A percentile compares a stretch with the other conserved stretches of the same genome.
Evolutionary conservation across 352 stramenopile genomes (phyloP).

Genomic region (Phytophthora fragariaefolia): DNA sequence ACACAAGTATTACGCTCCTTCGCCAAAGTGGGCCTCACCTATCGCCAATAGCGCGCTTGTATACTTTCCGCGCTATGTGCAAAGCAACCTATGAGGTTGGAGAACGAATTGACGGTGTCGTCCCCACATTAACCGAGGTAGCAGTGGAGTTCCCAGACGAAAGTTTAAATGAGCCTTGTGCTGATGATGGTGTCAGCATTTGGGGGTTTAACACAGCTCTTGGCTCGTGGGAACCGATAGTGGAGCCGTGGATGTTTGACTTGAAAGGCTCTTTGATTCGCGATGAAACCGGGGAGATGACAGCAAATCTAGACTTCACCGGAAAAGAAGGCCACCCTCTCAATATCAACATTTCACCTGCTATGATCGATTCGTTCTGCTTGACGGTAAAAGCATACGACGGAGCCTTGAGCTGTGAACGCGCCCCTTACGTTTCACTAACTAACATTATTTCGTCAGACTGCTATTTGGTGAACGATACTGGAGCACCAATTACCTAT

Average conservation of each 20-base stretch:
- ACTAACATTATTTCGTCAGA: constrained; percentile 81
- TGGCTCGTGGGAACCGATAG: constrained; percentile 79
- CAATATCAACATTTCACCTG: constrained; percentile 75
- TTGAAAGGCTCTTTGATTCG: constrained; percentile 43
- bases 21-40: constrained; percentile 81
- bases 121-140: constrained; percentile 37
- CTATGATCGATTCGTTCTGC: constrained; percentile 69
- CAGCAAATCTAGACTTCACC: constrained; percentile 55
- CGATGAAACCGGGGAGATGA: constrained; percentile 54
- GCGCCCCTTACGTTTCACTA: constrained; percentile 44
- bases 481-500: constrained; percentile 61
- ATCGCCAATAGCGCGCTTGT: constrained; percentile 64
- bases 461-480: constrained; percentile 84
- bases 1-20: constrained; percentile 75
- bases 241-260: constrained; percentile 82
- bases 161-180: constrained; percentile 45
- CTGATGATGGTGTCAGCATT: constrained; percentile 77
- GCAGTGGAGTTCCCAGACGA: constrained; percentile 71
- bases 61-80: constrained; percentile 74
- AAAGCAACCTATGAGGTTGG: constrained; percentile 54
- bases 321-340: constrained; percentile 66
- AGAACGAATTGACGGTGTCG: constrained; percentile 26
- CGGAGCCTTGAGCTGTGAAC: constrained; percentile 29
- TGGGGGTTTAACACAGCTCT: constrained; percentile 83
- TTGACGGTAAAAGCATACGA: constrained; percentile 68